These are phyloP conservation scores for Cucurbita pepo DNA, from an alignment of 306 rosid species.

Conservation along the genomic window DNA sequence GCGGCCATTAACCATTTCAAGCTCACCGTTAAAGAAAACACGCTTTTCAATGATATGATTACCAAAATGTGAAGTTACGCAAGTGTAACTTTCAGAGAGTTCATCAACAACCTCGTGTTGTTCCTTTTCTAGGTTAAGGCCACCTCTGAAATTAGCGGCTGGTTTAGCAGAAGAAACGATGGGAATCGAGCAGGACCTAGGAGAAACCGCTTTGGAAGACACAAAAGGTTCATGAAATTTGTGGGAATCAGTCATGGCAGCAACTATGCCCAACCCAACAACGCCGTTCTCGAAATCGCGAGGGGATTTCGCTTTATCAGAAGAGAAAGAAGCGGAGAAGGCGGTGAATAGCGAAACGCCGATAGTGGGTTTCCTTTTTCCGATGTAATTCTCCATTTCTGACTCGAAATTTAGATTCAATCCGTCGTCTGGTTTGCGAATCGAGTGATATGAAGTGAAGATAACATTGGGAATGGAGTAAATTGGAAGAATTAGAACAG, in stretches of 20 bases:
- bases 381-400: slow-evolving; percentile 20
- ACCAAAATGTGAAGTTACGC: slow-evolving; percentile 37
- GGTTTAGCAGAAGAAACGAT: slow-evolving; percentile 51
- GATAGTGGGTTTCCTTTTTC: slow-evolving; percentile 22
- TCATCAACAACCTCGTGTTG: slow-evolving; percentile 15
- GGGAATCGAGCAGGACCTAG: slow-evolving; percentile 37
- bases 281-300: slow-evolving; percentile 37
- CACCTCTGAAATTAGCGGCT: slow-evolving; percentile 45
- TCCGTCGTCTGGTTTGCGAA: not conserved
- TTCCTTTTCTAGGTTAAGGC: slow-evolving; percentile 9
- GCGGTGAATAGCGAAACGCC: slow-evolving; percentile 27
- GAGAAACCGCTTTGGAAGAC: slow-evolving; percentile 9
- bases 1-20: slow-evolving; percentile 5
- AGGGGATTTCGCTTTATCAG: slow-evolving; percentile 22
- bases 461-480: slow-evolving; percentile 5
- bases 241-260: slow-evolving; percentile 42
- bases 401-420: not conserved
- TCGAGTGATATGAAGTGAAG: not conserved
- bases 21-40: slow-evolving; percentile 27
- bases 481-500: not conserved
- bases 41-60: slow-evolving; percentile 18
- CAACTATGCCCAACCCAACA: slow-evolving; percentile 59
- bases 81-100: slow-evolving; percentile 40
- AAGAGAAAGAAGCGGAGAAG: slow-evolving; percentile 25
- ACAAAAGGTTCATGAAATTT: slow-evolving; percentile 2